These are phyloP conservation scores for Gnomoniopsis sp. DNA, from an alignment of 2,329 filamentous ascomycete genomes.

Conservation along the genomic window DNA sequence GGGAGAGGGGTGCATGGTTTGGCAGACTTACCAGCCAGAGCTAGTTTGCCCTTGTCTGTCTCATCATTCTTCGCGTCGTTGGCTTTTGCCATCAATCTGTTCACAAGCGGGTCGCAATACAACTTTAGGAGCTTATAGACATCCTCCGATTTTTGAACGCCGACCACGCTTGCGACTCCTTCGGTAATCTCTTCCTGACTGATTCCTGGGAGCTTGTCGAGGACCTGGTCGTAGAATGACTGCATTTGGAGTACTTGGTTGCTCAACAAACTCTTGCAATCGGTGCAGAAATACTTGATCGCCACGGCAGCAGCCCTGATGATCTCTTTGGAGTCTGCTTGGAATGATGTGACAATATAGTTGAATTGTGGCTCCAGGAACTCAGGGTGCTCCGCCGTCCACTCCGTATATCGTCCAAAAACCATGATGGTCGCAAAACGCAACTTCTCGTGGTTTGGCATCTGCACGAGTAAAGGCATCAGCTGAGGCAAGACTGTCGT, in stretches of 20 bases:
- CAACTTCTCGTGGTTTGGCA: constrained; percentile 95
- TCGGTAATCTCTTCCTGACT: constrained; percentile 97
- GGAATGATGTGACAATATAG: constrained; percentile 92
- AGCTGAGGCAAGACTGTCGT: constrained; percentile 83
- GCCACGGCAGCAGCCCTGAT: constrained; percentile 87
- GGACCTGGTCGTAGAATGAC: constrained; percentile 84
- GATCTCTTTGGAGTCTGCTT: constrained; percentile 84
- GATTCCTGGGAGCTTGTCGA: constrained; percentile 77
- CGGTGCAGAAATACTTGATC: constrained; percentile 95
- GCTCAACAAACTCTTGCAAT: constrained; percentile 84
- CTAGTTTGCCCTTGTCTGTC: constrained; percentile 60
- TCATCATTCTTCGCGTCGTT: constrained; percentile 80
- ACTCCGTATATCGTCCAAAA: constrained; percentile 92
- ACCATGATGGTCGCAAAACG: constrained; percentile 98
- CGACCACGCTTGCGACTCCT: constrained; percentile 87
- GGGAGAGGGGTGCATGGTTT: neutral
- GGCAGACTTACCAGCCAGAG: constrained; percentile 66
- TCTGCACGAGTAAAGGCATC: constrained; percentile 89
- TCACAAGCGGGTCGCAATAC: constrained; percentile 88
- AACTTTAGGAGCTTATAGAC: constrained; percentile 84
- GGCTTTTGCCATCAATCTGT: constrained; percentile 80
- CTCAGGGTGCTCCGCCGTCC: constrained; percentile 91
- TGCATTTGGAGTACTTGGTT: constrained; percentile 83
- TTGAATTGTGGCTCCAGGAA: constrained; percentile 90
- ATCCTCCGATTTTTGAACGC: constrained; percentile 76